A percentile compares a stretch with the other conserved stretches of the same genome.
These are phyloP conservation scores for Yarrowia phangngaensis DNA, from an alignment of 805 yeast species.

Conservation along the genomic window DNA sequence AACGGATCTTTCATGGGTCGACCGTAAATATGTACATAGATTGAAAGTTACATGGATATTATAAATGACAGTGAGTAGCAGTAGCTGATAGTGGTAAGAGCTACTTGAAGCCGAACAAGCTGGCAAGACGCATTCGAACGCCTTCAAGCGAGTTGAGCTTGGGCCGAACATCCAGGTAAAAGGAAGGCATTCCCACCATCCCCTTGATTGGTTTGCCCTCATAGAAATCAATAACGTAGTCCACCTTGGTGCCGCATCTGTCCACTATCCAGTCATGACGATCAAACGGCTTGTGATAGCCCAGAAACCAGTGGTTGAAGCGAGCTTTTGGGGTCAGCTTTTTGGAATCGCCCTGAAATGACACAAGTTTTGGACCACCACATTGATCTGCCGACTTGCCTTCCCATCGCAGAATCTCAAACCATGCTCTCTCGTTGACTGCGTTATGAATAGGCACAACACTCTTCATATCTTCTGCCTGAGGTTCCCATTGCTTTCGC, in stretches of 20 bases:
- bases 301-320: conserved; percentile 54
- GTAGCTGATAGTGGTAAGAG: neutral
- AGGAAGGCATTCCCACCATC: conserved; percentile 51
- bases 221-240: conserved; percentile 92
- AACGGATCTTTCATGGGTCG: conserved; percentile 34
- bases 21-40: conserved; percentile 24
- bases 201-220: conserved; percentile 51
- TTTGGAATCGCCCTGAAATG: conserved; percentile 84
- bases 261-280: conserved; percentile 92
- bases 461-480: conserved; percentile 75
- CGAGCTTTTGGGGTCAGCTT: conserved; percentile 87
- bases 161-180: conserved; percentile 87
- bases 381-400: conserved; percentile 42
- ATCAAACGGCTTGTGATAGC: conserved; percentile 81
- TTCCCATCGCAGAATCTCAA: conserved; percentile 81
- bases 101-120: conserved; percentile 45
- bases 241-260: conserved; percentile 77
- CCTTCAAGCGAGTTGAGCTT: conserved; percentile 83
- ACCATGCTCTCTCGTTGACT: conserved; percentile 93
- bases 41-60: neutral
- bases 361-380: conserved; percentile 80
- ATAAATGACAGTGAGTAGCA: neutral
- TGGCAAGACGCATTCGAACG: conserved; percentile 58
- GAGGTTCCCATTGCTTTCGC: conserved; percentile 83
- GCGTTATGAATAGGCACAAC: conserved; percentile 92